Conservation (phyloP, 805 yeast genomes). For the Barnettozyma californica region DNA sequence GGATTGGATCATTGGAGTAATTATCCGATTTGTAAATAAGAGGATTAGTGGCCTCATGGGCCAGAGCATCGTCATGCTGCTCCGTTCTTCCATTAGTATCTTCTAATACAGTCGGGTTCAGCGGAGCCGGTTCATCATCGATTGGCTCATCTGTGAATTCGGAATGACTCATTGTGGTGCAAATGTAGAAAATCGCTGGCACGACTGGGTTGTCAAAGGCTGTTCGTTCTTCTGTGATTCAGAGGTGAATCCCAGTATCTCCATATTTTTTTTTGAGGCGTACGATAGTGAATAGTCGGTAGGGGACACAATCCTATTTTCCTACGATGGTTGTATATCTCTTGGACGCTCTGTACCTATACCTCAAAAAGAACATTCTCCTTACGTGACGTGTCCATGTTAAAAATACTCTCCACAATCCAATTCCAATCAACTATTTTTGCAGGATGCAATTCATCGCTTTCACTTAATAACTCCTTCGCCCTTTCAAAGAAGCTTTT, state of each 20-base stretch:
- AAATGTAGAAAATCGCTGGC: neutral
- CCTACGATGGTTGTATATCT: too few species aligned
- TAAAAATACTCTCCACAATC: constrained; percentile 53
- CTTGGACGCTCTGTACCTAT: too few species aligned
- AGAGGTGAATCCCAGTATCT: constrained; percentile 5
- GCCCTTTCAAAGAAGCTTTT: constrained; percentile 30
- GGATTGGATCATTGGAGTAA: neutral
- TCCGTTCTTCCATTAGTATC: neutral
- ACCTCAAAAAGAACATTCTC: constrained; percentile 8
- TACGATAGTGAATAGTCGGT: neutral
- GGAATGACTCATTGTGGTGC: constrained; percentile 10
- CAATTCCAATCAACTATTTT: constrained; percentile 56
- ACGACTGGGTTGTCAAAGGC: neutral
- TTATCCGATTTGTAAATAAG: neutral
- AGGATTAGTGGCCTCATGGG: neutral
- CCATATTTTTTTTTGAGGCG: constrained; percentile 4
- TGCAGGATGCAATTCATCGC: neutral
- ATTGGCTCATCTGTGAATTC: constrained; percentile 22
- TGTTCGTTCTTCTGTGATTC: neutral
- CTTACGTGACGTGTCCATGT: constrained; percentile 28
- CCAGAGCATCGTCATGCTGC: neutral
- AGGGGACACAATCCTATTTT: neutral
- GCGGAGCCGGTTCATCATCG: constrained; percentile 7
- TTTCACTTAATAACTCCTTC: constrained; percentile 17
- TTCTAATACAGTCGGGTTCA: neutral